These are phyloP conservation scores for Ocimum tenuiflorum DNA, from an alignment of 257 asterid genomes.

Conservation along the genomic window DNA sequence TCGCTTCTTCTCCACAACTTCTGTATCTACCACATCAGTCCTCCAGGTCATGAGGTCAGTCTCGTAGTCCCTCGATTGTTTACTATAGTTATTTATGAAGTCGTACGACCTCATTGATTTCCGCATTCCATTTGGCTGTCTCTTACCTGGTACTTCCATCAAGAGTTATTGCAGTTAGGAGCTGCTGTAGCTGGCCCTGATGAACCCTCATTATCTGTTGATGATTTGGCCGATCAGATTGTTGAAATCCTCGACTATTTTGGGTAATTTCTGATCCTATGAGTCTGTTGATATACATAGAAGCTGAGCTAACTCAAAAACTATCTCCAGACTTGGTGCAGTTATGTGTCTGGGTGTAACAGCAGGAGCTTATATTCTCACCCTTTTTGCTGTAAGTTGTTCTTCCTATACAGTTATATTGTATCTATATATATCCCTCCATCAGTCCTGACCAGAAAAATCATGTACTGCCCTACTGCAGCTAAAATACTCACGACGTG, in stretches of 20 bases:
- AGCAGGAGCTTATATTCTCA: conserved; percentile 92
- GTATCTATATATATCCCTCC: conserved; percentile 10
- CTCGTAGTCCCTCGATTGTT: conserved; percentile 8
- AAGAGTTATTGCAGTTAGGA: conserved; percentile 60
- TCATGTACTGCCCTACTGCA: conserved; percentile 28
- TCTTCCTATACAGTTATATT: conserved; percentile 3
- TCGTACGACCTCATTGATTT: not conserved
- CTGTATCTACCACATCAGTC: conserved; percentile 63
- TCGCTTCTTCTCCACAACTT: conserved; percentile 71
- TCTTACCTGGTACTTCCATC: conserved; percentile 27
- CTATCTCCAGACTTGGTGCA: conserved; percentile 61
- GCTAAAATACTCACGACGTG: conserved; percentile 68
- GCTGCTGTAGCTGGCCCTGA: conserved; percentile 49
- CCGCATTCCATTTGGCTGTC: conserved; percentile 7
- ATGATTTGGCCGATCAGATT: conserved; percentile 78
- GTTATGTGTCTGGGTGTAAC: conserved; percentile 96
- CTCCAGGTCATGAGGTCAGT: conserved; percentile 80
- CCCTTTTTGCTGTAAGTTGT: conserved; percentile 80
- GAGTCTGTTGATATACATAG: not conserved
- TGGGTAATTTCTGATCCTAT: conserved; percentile 40
- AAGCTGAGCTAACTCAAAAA: conserved; percentile 16
- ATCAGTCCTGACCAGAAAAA: conserved; percentile 12
- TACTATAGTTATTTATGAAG: not conserved
- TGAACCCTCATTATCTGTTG: conserved; percentile 47
- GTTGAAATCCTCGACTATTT: conserved; percentile 66